Percentiles rank a stretch among this genome's conserved stretches.
Conservation (phyloP, 2,329 filamentous ascomycete species). For the Madurella fahalii region DNA sequence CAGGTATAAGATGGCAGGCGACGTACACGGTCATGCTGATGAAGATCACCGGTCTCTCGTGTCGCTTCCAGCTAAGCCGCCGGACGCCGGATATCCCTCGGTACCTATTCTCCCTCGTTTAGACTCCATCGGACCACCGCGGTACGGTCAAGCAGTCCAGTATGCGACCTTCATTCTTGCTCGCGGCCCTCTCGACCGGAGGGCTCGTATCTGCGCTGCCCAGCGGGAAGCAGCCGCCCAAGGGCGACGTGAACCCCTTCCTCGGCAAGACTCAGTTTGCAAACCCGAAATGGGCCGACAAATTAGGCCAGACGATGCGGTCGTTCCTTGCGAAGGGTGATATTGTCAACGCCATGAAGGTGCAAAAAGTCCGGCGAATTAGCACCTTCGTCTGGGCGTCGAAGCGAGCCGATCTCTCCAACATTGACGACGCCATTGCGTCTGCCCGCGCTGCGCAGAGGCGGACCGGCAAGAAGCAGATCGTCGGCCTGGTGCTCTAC, state of each 20-base stretch:
- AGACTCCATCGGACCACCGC: neutral
- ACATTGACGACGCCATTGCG: conserved; percentile 39
- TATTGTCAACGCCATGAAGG: conserved; percentile 35
- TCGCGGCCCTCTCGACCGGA: conserved; percentile 22
- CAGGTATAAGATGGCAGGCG: neutral
- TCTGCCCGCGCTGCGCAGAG: conserved; percentile 35
- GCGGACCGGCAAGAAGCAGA: conserved; percentile 35
- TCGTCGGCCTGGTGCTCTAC: conserved; percentile 43
- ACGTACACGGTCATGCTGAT: neutral
- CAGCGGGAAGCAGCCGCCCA: neutral
- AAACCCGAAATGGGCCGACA: conserved; percentile 40
- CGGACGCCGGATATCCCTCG: neutral
- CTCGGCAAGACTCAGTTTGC: conserved; percentile 44
- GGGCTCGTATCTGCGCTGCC: conserved; percentile 19
- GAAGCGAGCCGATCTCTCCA: conserved; percentile 32
- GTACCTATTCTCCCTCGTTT: conserved; percentile 3
- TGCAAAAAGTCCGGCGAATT: conserved; percentile 36
- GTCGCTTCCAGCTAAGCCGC: neutral
- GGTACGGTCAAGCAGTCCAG: neutral
- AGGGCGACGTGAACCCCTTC: conserved; percentile 40
- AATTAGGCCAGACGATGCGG: conserved; percentile 37
- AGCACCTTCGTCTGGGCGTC: conserved; percentile 44
- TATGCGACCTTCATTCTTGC: conserved; percentile 21
- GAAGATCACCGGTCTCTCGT: neutral
- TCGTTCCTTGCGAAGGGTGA: conserved; percentile 37